Evolutionary conservation across 2,329 filamentous ascomycete genomes (phyloP).

Genomic region (Fusarium metavorans): DNA sequence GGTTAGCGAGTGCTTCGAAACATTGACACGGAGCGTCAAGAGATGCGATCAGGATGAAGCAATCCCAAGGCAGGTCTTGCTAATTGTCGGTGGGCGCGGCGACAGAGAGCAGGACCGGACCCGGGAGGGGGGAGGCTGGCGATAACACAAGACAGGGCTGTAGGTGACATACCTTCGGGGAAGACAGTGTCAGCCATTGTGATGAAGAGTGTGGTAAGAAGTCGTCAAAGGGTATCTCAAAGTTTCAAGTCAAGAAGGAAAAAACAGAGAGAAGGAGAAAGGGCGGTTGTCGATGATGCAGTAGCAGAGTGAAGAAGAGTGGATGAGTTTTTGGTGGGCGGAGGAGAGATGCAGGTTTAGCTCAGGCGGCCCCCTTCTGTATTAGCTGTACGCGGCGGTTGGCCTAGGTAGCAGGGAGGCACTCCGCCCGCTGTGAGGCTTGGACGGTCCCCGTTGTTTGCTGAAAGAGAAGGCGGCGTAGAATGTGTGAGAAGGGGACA

Average conservation of each 20-base stretch:
- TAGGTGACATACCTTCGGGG: conserved; percentile 54
- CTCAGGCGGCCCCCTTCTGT: conserved; percentile 17
- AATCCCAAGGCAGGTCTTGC: neutral
- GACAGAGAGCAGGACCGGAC: conserved; percentile 3
- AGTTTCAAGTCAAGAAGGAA: conserved; percentile 35
- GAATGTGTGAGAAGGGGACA: conserved; percentile 58
- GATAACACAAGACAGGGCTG: neutral
- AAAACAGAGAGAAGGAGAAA: conserved; percentile 24
- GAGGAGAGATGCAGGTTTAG: conserved; percentile 43
- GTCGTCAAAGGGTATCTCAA: conserved; percentile 41
- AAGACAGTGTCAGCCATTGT: conserved; percentile 43
- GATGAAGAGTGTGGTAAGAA: conserved; percentile 7
- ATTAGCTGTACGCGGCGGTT: conserved; percentile 12
- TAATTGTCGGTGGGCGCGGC: conserved; percentile 5
- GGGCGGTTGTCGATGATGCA: conserved; percentile 28
- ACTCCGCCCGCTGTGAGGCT: conserved; percentile 32
- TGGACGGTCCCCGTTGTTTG: conserved; percentile 25
- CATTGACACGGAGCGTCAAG: conserved; percentile 1
- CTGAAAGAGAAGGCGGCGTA: conserved; percentile 37
- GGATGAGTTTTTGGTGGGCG: conserved; percentile 44
- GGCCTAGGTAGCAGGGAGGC: neutral
- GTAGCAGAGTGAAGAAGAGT: conserved; percentile 13
- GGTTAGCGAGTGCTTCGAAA: conserved; percentile 13
- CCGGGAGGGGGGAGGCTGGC: conserved; percentile 21
- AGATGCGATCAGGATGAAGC: conserved; percentile 5